Conservation (phyloP, 2,329 filamentous ascomycete species). For the Diplodia sapinea region DNA sequence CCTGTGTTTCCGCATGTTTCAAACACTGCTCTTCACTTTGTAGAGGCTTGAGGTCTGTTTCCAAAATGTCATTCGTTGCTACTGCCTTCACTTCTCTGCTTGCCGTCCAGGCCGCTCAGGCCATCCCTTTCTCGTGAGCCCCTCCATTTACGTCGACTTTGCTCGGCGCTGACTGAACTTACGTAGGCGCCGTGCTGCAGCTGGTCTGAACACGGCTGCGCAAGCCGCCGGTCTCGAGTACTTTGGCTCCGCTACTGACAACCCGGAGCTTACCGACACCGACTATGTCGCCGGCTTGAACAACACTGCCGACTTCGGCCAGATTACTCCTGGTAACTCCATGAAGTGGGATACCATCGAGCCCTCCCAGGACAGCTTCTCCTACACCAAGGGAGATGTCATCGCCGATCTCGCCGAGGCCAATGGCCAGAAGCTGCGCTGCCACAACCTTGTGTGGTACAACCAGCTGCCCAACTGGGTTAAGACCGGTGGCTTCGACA, state of each 20-base stretch:
- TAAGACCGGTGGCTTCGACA: constrained; percentile 44
- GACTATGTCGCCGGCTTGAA: constrained; percentile 35
- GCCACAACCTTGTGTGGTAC: constrained; percentile 53
- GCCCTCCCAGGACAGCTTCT: constrained; percentile 44
- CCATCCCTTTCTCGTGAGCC: constrained; percentile 32
- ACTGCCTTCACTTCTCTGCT: constrained; percentile 34
- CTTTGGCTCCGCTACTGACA: constrained; percentile 41
- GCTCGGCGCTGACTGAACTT: neutral
- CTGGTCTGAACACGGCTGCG: constrained; percentile 39
- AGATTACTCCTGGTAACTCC: constrained; percentile 39
- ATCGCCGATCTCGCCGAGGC: constrained; percentile 46
- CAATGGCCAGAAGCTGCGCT: constrained; percentile 47
- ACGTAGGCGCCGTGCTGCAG: constrained; percentile 33
- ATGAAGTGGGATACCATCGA: constrained; percentile 49
- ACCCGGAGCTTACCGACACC: constrained; percentile 36
- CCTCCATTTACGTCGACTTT: neutral
- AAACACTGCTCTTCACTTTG: constrained; percentile 14
- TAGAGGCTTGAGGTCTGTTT: constrained; percentile 18
- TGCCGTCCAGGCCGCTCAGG: constrained; percentile 33
- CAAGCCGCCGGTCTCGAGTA: constrained; percentile 38
- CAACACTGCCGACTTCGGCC: constrained; percentile 39
- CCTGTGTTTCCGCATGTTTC: constrained; percentile 6
- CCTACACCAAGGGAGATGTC: constrained; percentile 43
- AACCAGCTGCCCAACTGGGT: constrained; percentile 50
- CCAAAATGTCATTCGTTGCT: constrained; percentile 31